A percentile compares a stretch with the other conserved stretches of the same genome.
These are phyloP conservation scores for Cicer pinnatifidum DNA, from an alignment of 306 rosid genomes.

Conservation along the genomic window DNA sequence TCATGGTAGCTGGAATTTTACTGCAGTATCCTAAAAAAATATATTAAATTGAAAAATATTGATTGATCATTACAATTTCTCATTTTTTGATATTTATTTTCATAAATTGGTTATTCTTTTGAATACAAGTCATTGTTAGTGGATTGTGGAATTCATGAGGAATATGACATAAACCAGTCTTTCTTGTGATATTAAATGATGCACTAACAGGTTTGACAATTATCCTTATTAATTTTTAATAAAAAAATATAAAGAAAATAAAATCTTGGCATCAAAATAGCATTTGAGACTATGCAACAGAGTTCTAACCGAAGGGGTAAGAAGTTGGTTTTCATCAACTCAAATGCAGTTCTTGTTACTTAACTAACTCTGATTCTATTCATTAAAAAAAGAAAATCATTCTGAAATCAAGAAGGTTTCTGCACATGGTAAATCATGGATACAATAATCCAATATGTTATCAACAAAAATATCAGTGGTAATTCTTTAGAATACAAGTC, in stretches of 20 bases:
- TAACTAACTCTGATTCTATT: not conserved
- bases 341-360: not conserved
- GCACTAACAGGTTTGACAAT: not conserved
- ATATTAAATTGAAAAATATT: slow-evolving; percentile 28
- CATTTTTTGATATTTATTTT: not conserved
- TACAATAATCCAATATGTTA: not conserved
- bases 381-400: not conserved
- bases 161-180: slow-evolving; percentile 12
- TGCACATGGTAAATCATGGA: slow-evolving; percentile 9
- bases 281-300: slow-evolving; percentile 6
- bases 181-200: not conserved
- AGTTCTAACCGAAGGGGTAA: not conserved
- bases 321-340: slow-evolving; percentile 20
- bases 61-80: slow-evolving; percentile 20
- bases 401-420: not conserved
- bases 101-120: slow-evolving; percentile 28
- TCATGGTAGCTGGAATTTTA: not conserved
- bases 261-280: not conserved
- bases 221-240: not conserved
- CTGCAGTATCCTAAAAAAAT: slow-evolving; percentile 25
- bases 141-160: slow-evolving; percentile 18
- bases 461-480: not conserved
- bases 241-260: not conserved
- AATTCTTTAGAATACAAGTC: slow-evolving; percentile 12
- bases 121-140: not conserved